Conservation (phyloP, 169 alveolate species). For the Plasmodium cynomolgi region DNA sequence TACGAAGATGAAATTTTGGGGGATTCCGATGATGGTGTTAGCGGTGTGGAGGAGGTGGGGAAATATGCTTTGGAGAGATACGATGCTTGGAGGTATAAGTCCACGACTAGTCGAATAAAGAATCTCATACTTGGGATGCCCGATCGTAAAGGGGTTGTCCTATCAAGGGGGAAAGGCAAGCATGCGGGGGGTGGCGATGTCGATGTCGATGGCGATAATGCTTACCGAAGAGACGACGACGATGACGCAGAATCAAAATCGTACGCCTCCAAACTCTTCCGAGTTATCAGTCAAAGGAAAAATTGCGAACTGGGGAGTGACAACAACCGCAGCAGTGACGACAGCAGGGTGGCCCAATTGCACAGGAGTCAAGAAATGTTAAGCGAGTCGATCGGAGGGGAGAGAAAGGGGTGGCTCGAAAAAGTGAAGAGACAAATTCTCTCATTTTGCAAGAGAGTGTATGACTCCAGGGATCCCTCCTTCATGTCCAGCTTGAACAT, state of each 20-base stretch:
- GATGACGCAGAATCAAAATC: background rate
- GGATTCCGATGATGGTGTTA: background rate
- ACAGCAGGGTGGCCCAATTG: background rate
- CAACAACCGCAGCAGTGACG: background rate
- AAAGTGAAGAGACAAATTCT: background rate
- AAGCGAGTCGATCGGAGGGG: background rate
- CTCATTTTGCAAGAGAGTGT: background rate
- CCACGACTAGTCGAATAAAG: background rate
- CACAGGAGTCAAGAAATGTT: background rate
- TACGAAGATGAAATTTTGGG: background rate
- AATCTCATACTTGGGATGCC: background rate
- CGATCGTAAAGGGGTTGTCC: background rate
- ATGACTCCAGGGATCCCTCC: constrained; percentile 16
- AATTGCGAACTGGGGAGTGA: background rate
- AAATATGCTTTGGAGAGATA: constrained; percentile 4
- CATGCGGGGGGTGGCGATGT: background rate
- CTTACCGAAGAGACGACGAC: background rate
- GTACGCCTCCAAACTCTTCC: background rate
- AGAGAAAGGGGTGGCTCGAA: background rate
- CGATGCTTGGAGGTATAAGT: background rate
- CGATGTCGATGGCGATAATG: background rate
- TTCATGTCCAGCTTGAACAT: constrained; percentile 18
- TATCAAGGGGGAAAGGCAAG: background rate
- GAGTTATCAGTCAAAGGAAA: background rate
- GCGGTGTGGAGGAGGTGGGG: constrained; percentile 50